phyloP scores from a whole-genome alignment of 192 early-diverging fungal species.

The Spizellomyces sp. region DNA sequence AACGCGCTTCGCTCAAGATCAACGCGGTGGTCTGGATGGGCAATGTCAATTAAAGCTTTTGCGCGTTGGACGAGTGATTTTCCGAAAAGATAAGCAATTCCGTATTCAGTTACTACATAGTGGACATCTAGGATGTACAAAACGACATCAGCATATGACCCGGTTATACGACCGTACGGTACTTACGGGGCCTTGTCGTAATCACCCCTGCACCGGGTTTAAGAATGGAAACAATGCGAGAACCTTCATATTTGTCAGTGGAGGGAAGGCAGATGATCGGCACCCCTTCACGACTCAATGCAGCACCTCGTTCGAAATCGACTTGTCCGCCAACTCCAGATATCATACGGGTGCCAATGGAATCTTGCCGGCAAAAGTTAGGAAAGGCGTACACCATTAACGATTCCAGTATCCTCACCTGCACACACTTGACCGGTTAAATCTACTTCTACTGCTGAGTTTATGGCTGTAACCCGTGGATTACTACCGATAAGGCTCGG shows the following conservation, averaged over 20 bases:
- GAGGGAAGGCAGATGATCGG: slow-evolving; percentile 55
- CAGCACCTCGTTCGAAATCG: slow-evolving; percentile 58
- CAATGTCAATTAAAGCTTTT: slow-evolving; percentile 50
- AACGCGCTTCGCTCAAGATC: slow-evolving; percentile 46
- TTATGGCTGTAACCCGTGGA: slow-evolving; percentile 54
- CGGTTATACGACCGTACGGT: neutral
- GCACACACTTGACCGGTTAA: slow-evolving; percentile 56
- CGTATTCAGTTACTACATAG: slow-evolving; percentile 54
- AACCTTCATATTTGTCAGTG: slow-evolving; percentile 38
- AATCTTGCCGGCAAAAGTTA: slow-evolving; percentile 1
- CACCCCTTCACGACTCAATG: slow-evolving; percentile 44
- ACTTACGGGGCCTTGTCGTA: slow-evolving; percentile 47
- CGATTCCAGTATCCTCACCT: neutral
- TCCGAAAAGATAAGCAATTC: slow-evolving; percentile 47
- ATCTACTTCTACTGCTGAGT: slow-evolving; percentile 54
- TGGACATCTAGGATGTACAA: slow-evolving; percentile 38
- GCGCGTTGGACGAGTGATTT: slow-evolving; percentile 54
- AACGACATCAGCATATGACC: neutral
- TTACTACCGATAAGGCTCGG: slow-evolving; percentile 50
- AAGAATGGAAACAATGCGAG: slow-evolving; percentile 44
- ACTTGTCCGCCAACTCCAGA: slow-evolving; percentile 57
- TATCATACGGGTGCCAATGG: slow-evolving; percentile 45
- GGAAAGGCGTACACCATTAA: no score
- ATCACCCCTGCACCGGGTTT: slow-evolving; percentile 47
- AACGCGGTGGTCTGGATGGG: slow-evolving; percentile 51